Evolutionary conservation across 768 basidiomycete species (phyloP).

Genomic region (Fibroporia radiculosa): DNA sequence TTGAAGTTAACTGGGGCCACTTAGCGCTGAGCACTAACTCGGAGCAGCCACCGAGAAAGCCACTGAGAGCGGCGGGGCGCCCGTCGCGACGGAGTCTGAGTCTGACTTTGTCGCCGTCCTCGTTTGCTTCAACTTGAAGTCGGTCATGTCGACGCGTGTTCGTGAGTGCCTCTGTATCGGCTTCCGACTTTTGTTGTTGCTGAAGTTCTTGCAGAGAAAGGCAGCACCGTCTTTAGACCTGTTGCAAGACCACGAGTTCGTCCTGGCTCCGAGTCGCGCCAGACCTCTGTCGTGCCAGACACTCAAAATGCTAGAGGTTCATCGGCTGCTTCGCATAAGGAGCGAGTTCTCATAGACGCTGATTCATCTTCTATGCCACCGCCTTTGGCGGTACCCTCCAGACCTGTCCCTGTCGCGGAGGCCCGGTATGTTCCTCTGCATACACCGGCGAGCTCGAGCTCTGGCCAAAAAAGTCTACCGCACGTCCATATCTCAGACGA

Average conservation of each 20-base stretch:
- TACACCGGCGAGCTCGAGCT: too few relatives aligned
- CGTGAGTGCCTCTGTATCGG: slow-evolving; percentile 41
- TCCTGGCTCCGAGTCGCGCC: slow-evolving; percentile 14
- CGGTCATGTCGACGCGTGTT: slow-evolving; percentile 38
- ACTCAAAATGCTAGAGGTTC: neutral
- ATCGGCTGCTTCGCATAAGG: too few relatives aligned
- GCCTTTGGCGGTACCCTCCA: too few relatives aligned
- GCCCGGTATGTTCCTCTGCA: too few relatives aligned
- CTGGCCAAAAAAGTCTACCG: too few relatives aligned
- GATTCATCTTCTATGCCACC: too few relatives aligned
- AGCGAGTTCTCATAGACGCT: too few relatives aligned
- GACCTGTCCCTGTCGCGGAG: too few relatives aligned
- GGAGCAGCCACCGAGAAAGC: neutral
- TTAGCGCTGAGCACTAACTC: neutral
- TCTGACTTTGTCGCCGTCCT: neutral
- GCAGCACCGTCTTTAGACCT: slow-evolving; percentile 62
- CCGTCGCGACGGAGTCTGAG: neutral
- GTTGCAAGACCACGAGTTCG: slow-evolving; percentile 49
- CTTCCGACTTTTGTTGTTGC: neutral
- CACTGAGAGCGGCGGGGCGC: neutral
- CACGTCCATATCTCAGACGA: too few relatives aligned
- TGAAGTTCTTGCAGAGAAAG: slow-evolving; percentile 48
- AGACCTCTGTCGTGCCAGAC: slow-evolving; percentile 19
- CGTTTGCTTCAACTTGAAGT: neutral
- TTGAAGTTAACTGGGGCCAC: too few relatives aligned